Conservation (phyloP, 1,284 basidiomycete species). For the Rhodotorula sp. region DNA sequence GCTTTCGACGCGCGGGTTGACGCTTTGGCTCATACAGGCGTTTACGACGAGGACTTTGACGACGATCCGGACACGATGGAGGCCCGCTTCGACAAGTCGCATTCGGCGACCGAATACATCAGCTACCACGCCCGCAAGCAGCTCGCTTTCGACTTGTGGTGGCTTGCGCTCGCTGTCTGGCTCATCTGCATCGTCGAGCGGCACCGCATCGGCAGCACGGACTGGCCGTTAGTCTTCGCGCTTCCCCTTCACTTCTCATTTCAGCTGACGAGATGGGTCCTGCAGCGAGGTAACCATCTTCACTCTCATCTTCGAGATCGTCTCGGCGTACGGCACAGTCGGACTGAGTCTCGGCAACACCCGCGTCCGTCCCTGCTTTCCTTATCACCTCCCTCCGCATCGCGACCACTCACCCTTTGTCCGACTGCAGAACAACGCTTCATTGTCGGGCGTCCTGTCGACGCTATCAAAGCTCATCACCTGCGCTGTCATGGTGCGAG, state of each 20-base stretch:
- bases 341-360: constrained; percentile 71
- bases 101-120: constrained; percentile 43
- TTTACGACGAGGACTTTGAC: constrained; percentile 58
- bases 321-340: constrained; percentile 90
- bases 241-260: background rate
- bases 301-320: constrained; percentile 65
- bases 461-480: constrained; percentile 84
- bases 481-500: constrained; percentile 84
- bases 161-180: constrained; percentile 42
- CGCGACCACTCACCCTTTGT: background rate
- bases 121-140: constrained; percentile 71
- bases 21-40: constrained; percentile 60
- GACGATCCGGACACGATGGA: constrained; percentile 56
- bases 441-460: constrained; percentile 73
- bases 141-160: constrained; percentile 71
- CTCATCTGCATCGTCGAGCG: constrained; percentile 77
- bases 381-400: too few relatives aligned
- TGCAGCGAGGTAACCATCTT: constrained; percentile 36
- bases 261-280: too few relatives aligned
- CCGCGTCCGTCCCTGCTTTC: constrained; percentile 48
- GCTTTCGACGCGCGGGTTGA: background rate
- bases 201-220: constrained; percentile 54
- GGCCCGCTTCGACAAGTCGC: constrained; percentile 50
- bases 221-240: constrained; percentile 25
- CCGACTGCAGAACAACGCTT: constrained; percentile 57